phyloP scores from a whole-genome alignment of 306 rosid genomes.

The Amphicarpaea edgeworthii region DNA sequence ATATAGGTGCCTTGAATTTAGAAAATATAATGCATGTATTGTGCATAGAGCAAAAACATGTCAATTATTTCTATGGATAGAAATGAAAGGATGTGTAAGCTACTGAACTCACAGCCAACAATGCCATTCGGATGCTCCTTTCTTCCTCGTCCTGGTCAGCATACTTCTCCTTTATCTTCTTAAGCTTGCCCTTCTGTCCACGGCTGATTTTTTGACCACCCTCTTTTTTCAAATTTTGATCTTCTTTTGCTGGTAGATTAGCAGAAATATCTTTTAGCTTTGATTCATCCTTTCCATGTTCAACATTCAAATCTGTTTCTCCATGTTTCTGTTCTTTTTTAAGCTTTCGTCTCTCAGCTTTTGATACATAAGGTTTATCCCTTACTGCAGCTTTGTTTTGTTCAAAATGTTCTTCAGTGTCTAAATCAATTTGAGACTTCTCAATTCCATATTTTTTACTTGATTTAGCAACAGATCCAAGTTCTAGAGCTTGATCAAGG shows the following conservation, averaged over 20 bases:
- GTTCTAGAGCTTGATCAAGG: conserved; percentile 88
- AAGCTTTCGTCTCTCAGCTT: conserved; percentile 92
- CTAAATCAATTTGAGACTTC: conserved; percentile 58
- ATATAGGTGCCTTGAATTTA: conserved; percentile 5
- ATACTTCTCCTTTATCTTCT: conserved; percentile 95
- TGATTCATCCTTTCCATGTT: conserved; percentile 53
- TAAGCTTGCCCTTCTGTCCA: conserved; percentile 88
- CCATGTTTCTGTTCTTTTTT: conserved; percentile 73
- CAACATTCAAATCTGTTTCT: conserved; percentile 57
- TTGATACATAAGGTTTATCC: conserved; percentile 88
- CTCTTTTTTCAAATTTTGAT: conserved; percentile 58
- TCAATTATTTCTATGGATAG: neutral
- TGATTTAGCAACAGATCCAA: conserved; percentile 76
- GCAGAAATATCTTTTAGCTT: conserved; percentile 53
- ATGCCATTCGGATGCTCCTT: conserved; percentile 92
- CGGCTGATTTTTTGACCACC: conserved; percentile 78
- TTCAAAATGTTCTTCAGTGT: conserved; percentile 55
- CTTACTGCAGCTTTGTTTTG: conserved; percentile 63
- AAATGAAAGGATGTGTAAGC: conserved; percentile 21
- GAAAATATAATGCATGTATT: neutral
- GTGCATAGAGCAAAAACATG: neutral
- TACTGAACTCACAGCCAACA: conserved; percentile 87
- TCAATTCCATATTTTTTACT: conserved; percentile 60
- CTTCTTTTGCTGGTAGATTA: conserved; percentile 59
- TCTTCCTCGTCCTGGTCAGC: conserved; percentile 99